Evolutionary conservation across 371 early-diverging fungal species (phyloP), one percentile per base, ranked within the genome.

Genomic region (Thermomucor indicae-seudaticae): DNA sequence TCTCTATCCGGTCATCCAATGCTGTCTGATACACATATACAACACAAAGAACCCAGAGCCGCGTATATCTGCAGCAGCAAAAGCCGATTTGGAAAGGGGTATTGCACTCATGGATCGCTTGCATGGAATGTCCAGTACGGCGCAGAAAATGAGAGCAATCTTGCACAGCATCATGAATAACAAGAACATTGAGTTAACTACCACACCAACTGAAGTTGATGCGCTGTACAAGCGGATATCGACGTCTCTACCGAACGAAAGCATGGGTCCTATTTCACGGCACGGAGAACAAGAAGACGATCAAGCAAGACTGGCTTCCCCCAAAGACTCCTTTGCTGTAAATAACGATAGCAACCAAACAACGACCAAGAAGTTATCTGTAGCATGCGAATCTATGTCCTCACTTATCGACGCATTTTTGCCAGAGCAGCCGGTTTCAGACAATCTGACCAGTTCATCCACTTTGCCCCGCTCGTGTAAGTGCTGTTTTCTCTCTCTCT

Each of bases 1-100:
- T 57, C 45, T 74, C 17, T 74, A 70, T 43, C 70, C 75, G 1
- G 60, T 74, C 1, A 34, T 74, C 2, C 75, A 74, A 50, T 65
- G 66, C 40, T 67, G 75, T 32, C 34, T 74, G 28, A 74, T 74
- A 42, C 68, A 61, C 30, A 70, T 74, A 55, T 74, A 70, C 40
- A 74, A 74, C 22, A 60, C 70, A 1, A 70, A 70, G 27, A 70
- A 62, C 31, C 55, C 57, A 1, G 70, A 74, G 22, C 49, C 57
- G 2, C 25, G 60, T 17, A 57, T 74, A 10, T 67, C 75, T 2
- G 41, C 56, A 20, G 56, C 62, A 12, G 75, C 75, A 1, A 74
- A 70, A 34, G 47, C 55, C 8, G 63, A 70, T 52, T 51, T 74
- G 17, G 55, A 60, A 1, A 63, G 56, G 34, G 71, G 72, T 0